Percentiles rank a stretch among this genome's conserved stretches.
Evolutionary conservation across 257 asterid species (phyloP).

Genomic region (Solanum boliviense): DNA sequence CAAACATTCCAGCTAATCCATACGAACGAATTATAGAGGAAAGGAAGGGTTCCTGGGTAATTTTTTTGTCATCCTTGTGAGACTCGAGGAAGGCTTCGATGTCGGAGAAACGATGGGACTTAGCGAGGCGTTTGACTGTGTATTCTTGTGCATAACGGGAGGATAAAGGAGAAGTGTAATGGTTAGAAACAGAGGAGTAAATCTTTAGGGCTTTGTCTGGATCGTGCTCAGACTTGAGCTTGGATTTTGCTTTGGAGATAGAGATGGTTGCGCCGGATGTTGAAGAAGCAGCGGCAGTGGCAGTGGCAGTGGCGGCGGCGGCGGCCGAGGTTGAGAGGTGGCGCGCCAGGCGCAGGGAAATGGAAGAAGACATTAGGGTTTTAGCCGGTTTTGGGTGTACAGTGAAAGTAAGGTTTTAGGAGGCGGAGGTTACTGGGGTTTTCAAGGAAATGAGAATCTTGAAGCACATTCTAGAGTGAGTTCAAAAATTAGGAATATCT

Average conservation of each 20-base stretch:
- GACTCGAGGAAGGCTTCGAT: constrained; percentile 60
- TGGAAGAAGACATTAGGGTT: constrained; percentile 18
- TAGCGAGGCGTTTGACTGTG: constrained; percentile 70
- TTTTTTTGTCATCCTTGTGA: constrained; percentile 52
- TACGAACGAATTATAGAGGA: constrained; percentile 66
- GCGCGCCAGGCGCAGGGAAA: constrained; percentile 46
- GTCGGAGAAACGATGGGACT: constrained; percentile 57
- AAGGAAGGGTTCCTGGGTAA: constrained; percentile 58
- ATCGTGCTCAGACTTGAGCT: constrained; percentile 29
- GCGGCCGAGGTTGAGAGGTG: constrained; percentile 39
- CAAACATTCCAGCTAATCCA: constrained; percentile 70
- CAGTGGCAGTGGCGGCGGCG: not conserved
- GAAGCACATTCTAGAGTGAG: not conserved
- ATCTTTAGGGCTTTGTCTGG: constrained; percentile 69
- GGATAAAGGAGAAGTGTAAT: constrained; percentile 30
- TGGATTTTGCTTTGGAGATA: constrained; percentile 42
- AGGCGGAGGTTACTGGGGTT: not conserved
- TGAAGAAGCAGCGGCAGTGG: not conserved
- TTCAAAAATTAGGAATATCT: no score
- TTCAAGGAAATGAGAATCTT: not conserved
- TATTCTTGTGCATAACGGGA: constrained; percentile 63
- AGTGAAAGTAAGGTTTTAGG: not conserved
- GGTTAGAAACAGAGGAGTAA: constrained; percentile 47
- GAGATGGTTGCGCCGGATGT: constrained; percentile 13
- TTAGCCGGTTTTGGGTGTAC: constrained; percentile 6